These are phyloP conservation scores for Arthrobotrys pseudoclavata DNA, from an alignment of 2,329 filamentous ascomycete genomes.

Conservation along the genomic window DNA sequence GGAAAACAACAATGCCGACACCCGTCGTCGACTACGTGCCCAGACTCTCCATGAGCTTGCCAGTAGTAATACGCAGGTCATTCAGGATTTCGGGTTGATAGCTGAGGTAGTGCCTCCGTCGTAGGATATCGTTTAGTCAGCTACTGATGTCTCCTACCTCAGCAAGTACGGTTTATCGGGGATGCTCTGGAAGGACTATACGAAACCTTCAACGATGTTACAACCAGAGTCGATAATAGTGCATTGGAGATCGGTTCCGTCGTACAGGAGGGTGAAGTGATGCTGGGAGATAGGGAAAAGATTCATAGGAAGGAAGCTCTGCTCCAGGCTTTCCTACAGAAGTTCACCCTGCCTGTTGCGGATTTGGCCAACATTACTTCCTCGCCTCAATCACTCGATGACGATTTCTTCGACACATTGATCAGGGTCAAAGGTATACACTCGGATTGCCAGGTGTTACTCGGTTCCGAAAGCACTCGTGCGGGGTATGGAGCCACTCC, in stretches of 20 bases:
- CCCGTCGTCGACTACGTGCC: slow-evolving; percentile 35
- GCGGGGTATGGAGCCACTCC: slow-evolving; percentile 54
- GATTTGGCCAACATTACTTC: slow-evolving; percentile 82
- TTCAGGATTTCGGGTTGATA: slow-evolving; percentile 48
- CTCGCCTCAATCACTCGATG: slow-evolving; percentile 84
- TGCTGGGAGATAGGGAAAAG: slow-evolving; percentile 80
- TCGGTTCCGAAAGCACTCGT: slow-evolving; percentile 90
- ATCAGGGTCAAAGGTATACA: slow-evolving; percentile 86
- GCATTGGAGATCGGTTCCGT: slow-evolving; percentile 28
- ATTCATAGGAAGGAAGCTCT: slow-evolving; percentile 84
- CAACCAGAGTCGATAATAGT: slow-evolving; percentile 31
- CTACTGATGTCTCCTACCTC: slow-evolving; percentile 5
- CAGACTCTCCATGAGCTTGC: slow-evolving; percentile 43
- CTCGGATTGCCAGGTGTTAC: slow-evolving; percentile 86
- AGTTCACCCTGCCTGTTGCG: slow-evolving; percentile 87
- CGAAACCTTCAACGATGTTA: slow-evolving; percentile 37
- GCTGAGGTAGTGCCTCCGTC: slow-evolving; percentile 25
- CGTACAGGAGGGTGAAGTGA: slow-evolving; percentile 37
- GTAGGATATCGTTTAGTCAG: neutral
- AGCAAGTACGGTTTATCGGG: slow-evolving; percentile 50
- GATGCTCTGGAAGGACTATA: slow-evolving; percentile 38
- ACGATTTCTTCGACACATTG: slow-evolving; percentile 83
- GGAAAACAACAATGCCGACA: slow-evolving; percentile 54
- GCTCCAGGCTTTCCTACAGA: slow-evolving; percentile 80
- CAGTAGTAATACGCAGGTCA: slow-evolving; percentile 38